A percentile compares a stretch with the other conserved stretches of the same genome.
phyloP scores from a whole-genome alignment of 192 early-diverging fungal genomes.

The Irineochytrium annulatum region DNA sequence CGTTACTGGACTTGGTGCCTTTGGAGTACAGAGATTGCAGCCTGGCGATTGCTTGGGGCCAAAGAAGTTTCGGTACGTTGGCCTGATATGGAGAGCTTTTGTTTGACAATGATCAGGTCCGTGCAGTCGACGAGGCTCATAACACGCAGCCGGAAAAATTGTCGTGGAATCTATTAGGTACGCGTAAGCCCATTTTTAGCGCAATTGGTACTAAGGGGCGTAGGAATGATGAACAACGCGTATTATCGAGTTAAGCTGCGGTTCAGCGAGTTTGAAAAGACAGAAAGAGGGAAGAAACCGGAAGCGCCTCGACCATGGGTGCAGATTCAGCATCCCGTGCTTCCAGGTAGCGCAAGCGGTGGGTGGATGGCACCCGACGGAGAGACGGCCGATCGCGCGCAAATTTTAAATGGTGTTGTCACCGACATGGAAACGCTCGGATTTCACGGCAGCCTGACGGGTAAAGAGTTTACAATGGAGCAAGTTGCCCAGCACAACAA shows the following conservation, averaged over 20 bases:
- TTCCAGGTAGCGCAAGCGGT: conserved; percentile 44
- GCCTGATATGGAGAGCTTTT: too few relatives aligned
- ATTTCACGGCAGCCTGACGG: background rate
- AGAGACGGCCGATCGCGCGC: too few relatives aligned
- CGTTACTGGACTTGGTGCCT: conserved; percentile 63
- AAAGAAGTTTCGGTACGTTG: too few relatives aligned
- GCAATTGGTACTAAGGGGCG: too few relatives aligned
- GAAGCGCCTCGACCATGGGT: conserved; percentile 19
- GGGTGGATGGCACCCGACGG: conserved; percentile 53
- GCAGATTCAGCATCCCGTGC: conserved; percentile 72
- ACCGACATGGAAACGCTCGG: background rate
- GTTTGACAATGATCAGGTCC: conserved; percentile 44
- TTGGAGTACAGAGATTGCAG: conserved; percentile 45
- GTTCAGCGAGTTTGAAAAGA: too few relatives aligned
- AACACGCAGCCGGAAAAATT: conserved; percentile 61
- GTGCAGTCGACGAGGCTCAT: conserved; percentile 55
- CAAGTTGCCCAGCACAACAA: conserved; percentile 40
- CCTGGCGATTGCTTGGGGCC: conserved; percentile 28
- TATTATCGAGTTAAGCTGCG: too few relatives aligned
- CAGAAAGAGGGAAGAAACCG: too few relatives aligned
- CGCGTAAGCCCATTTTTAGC: too few relatives aligned
- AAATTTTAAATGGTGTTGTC: background rate
- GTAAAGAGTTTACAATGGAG: conserved; percentile 3
- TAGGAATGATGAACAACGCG: too few relatives aligned
- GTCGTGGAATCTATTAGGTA: conserved; percentile 61